Evolutionary conservation across 768 basidiomycete species (phyloP).

Genomic region (Phlegmacium glaucopus): DNA sequence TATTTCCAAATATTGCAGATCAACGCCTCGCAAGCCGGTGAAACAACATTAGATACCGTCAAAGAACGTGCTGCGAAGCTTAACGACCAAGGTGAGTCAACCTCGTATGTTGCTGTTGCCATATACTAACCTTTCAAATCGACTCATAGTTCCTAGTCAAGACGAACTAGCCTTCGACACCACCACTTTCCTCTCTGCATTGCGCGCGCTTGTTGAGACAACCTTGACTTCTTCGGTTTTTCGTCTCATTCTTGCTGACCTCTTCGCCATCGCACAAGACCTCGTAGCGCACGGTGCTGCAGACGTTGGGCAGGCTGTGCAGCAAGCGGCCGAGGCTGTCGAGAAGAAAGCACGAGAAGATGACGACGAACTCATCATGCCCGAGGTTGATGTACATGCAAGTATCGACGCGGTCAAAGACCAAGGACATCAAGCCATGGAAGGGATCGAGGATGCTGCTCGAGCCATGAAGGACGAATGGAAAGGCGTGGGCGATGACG

Average conservation of each 20-base stretch:
- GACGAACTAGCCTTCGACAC: slow-evolving; percentile 27
- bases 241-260: slow-evolving; percentile 31
- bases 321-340: slow-evolving; percentile 29
- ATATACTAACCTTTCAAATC: too few species aligned
- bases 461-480: slow-evolving; percentile 16
- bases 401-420: slow-evolving; percentile 18
- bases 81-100: slow-evolving; percentile 12
- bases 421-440: slow-evolving; percentile 15
- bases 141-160: slow-evolving; percentile 17
- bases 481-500: slow-evolving; percentile 16
- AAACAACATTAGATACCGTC: slow-evolving; percentile 9
- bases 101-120: neutral
- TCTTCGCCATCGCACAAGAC: slow-evolving; percentile 28
- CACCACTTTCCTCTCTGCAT: slow-evolving; percentile 21
- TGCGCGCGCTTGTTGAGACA: slow-evolving; percentile 26
- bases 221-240: slow-evolving; percentile 32
- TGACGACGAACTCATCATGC: slow-evolving; percentile 17
- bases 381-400: slow-evolving; percentile 9
- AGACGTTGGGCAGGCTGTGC: slow-evolving; percentile 28
- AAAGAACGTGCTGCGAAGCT: slow-evolving; percentile 8
- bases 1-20: slow-evolving; percentile 25
- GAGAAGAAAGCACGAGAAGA: slow-evolving; percentile 17
- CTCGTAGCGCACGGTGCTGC: slow-evolving; percentile 29
- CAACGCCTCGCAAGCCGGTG: slow-evolving; percentile 13
- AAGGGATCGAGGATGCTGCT: slow-evolving; percentile 7